Percentiles rank a stretch among this genome's conserved stretches.
Conservation (phyloP, 2,329 filamentous ascomycete genomes). For the Trichoderma sp. region DNA sequence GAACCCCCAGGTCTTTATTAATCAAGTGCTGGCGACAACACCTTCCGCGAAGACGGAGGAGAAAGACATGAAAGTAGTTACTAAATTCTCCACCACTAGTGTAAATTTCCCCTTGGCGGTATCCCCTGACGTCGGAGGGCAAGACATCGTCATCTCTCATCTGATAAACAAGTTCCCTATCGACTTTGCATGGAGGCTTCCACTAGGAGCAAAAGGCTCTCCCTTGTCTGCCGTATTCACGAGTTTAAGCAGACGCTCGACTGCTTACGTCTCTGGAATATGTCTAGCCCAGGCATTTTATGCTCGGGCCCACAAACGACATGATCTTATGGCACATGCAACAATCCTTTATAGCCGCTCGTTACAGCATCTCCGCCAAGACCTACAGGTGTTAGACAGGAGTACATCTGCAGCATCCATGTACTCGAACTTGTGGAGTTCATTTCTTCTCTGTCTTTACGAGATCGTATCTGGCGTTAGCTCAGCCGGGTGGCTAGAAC, state of each 20-base stretch:
- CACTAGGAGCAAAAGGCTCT: neutral
- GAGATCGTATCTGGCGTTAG: neutral
- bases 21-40: neutral
- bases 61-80: neutral
- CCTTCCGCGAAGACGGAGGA: neutral
- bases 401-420: neutral
- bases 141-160: neutral
- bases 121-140: neutral
- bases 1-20: neutral
- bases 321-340: neutral
- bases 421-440: conserved; percentile 2
- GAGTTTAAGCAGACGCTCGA: neutral
- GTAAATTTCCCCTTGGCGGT: neutral
- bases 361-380: neutral
- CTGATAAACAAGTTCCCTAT: conserved; percentile 1
- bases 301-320: neutral
- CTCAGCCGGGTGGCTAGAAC: neutral
- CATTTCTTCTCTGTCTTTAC: conserved; percentile 1
- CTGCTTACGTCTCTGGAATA: neutral
- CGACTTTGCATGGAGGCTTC: neutral
- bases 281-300: neutral
- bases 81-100: neutral
- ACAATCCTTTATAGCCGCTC: neutral
- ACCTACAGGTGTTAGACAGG: neutral
- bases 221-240: neutral